Conservation (phyloP, 2,329 filamentous ascomycete species). For the Exophiala bonariae region DNA sequence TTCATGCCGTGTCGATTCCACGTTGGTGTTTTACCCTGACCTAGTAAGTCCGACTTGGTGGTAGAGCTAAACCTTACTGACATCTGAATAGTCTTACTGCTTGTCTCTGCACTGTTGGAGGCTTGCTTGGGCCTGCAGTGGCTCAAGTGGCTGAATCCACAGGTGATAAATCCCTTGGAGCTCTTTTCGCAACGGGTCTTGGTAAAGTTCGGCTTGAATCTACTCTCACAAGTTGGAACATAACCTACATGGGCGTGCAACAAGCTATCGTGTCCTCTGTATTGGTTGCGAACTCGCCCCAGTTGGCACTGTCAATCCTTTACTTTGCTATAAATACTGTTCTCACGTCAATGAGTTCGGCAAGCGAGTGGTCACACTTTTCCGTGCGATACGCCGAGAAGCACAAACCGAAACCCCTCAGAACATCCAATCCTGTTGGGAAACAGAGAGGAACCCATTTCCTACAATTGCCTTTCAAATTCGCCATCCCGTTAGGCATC, state of each 20-base stretch:
- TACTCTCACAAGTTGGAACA: slow-evolving; percentile 13
- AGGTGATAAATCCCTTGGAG: not conserved
- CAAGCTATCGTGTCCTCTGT: slow-evolving; percentile 3
- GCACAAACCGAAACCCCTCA: slow-evolving; percentile 34
- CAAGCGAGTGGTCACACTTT: slow-evolving; percentile 48
- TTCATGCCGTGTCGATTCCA: not conserved
- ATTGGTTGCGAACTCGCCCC: slow-evolving; percentile 35
- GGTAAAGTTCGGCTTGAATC: slow-evolving; percentile 9
- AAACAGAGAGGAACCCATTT: slow-evolving; percentile 41
- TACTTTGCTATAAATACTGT: slow-evolving; percentile 37
- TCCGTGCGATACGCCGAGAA: slow-evolving; percentile 18
- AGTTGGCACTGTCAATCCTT: slow-evolving; percentile 34
- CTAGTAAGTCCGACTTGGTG: not conserved
- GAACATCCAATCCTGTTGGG: slow-evolving; percentile 37
- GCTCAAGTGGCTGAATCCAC: no score
- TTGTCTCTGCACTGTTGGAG: not conserved
- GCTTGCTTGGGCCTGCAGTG: not conserved
- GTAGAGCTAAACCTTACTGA: not conserved
- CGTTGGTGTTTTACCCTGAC: not conserved
- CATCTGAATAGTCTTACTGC: not conserved
- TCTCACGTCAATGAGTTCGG: slow-evolving; percentile 47
- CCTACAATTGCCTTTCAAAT: slow-evolving; percentile 38
- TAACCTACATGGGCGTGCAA: not conserved
- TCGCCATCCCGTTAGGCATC: slow-evolving; percentile 35
- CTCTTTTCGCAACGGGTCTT: slow-evolving; percentile 13